Conservation (phyloP, 1,284 basidiomycete genomes). For the Fistulinella cinereoalba region DNA sequence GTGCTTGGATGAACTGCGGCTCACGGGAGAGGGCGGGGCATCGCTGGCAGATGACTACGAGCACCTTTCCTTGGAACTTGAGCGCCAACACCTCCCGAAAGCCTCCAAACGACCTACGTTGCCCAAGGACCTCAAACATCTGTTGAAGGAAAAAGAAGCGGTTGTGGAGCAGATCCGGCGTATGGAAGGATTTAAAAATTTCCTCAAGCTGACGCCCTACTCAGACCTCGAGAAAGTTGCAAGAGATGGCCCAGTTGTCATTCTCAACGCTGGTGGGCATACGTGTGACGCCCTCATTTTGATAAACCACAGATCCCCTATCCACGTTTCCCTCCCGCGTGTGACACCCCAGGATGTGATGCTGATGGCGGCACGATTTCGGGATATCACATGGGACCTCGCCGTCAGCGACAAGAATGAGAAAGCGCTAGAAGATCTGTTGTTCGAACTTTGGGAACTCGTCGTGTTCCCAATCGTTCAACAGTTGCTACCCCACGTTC, state of each 20-base stretch:
- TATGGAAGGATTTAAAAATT: conserved; percentile 28
- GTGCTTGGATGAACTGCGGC: conserved; percentile 26
- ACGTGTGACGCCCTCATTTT: conserved; percentile 32
- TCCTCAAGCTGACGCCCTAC: conserved; percentile 25
- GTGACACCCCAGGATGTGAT: conserved; percentile 16
- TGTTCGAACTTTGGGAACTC: conserved; percentile 34
- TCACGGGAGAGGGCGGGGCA: conserved; percentile 14
- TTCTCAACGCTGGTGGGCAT: conserved; percentile 30
- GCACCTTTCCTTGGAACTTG: conserved; percentile 17
- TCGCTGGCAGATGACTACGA: conserved; percentile 26
- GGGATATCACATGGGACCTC: conserved; percentile 8
- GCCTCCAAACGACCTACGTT: conserved; percentile 1
- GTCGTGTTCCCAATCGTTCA: conserved; percentile 34
- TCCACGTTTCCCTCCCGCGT: conserved; percentile 20
- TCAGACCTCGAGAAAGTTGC: conserved; percentile 28
- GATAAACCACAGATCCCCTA: conserved; percentile 7
- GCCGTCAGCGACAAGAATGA: background rate
- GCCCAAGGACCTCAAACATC: conserved; percentile 14
- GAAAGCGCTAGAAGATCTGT: conserved; percentile 12
- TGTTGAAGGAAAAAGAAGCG: conserved; percentile 24
- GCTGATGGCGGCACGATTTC: conserved; percentile 20
- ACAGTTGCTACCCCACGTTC: conserved; percentile 12
- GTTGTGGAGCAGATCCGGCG: conserved; percentile 27
- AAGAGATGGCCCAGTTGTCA: conserved; percentile 36
- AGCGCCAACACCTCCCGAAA: conserved; percentile 18